Conservation (phyloP, 306 rosid species). For the Ammopiptanthus mongolicus region DNA sequence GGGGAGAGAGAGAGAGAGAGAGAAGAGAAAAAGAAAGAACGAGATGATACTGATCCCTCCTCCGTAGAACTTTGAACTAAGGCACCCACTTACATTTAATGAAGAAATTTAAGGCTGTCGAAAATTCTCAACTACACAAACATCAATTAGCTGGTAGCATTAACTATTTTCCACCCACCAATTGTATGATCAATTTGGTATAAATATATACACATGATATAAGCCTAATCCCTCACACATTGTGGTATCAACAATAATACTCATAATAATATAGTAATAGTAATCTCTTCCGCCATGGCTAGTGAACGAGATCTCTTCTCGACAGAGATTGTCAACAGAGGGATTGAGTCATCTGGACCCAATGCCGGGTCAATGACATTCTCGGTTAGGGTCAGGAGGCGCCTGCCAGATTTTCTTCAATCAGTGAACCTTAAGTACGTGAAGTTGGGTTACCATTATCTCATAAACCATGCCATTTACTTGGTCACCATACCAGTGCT, state of each 20-base stretch:
- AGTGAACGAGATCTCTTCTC: slow-evolving; percentile 69
- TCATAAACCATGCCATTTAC: slow-evolving; percentile 83
- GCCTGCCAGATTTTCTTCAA: slow-evolving; percentile 83
- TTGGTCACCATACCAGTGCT: slow-evolving; percentile 75
- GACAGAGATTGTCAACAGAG: slow-evolving; percentile 88
- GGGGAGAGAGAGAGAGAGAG: background rate
- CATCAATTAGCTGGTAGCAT: slow-evolving; percentile 55
- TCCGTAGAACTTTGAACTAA: background rate
- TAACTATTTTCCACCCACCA: slow-evolving; percentile 59
- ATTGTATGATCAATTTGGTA: background rate
- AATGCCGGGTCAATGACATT: slow-evolving; percentile 88
- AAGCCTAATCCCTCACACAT: background rate
- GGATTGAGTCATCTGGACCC: slow-evolving; percentile 79
- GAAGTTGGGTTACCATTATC: slow-evolving; percentile 83
- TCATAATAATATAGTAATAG: background rate
- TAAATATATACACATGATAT: background rate
- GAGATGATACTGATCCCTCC: background rate
- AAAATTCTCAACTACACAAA: slow-evolving; percentile 62
- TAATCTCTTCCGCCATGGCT: slow-evolving; percentile 35
- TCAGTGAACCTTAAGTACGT: slow-evolving; percentile 96
- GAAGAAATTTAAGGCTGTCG: slow-evolving; percentile 56
- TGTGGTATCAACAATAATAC: background rate
- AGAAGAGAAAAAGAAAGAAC: background rate
- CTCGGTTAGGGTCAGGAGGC: slow-evolving; percentile 77
- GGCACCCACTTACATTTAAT: slow-evolving; percentile 53